Percentiles rank a stretch among this genome's conserved stretches.
These are phyloP conservation scores for Nitzschia sp. DNA, from an alignment of 108 stramenopile species.

Conservation along the genomic window DNA sequence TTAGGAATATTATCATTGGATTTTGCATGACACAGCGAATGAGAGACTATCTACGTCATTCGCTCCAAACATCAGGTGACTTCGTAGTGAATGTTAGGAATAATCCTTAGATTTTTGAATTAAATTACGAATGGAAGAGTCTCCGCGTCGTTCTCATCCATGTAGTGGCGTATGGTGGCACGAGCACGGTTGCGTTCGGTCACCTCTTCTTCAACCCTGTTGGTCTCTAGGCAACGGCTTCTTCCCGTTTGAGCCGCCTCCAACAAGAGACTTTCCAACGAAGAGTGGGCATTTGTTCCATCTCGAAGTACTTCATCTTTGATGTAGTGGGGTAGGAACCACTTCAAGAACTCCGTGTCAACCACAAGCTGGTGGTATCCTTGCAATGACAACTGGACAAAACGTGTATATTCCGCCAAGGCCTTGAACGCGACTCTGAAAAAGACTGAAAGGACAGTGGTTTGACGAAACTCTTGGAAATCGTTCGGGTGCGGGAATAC, in stretches of 20 bases:
- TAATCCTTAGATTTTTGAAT: too few species aligned
- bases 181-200: conserved; percentile 29
- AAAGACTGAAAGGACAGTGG: conserved; percentile 54
- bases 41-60: too few species aligned
- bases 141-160: background rate
- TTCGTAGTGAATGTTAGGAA: too few species aligned
- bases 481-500: conserved; percentile 65
- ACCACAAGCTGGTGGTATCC: conserved; percentile 77
- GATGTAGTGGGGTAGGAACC: conserved; percentile 74
- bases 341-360: conserved; percentile 69
- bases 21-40: too few species aligned
- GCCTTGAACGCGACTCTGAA: conserved; percentile 65
- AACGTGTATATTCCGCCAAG: conserved; percentile 59
- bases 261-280: conserved; percentile 28
- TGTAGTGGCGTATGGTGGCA: conserved; percentile 28
- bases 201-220: conserved; percentile 21
- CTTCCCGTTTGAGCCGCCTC: conserved; percentile 28
- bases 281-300: conserved; percentile 36
- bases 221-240: conserved; percentile 25
- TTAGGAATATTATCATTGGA: too few species aligned
- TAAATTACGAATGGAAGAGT: too few species aligned
- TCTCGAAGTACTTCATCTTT: conserved; percentile 61
- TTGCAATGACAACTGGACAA: conserved; percentile 48
- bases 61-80: too few species aligned
- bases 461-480: conserved; percentile 49